phyloP scores from a whole-genome alignment of 2,329 filamentous ascomycete species.

The Pseudogymnoascus sp. region DNA sequence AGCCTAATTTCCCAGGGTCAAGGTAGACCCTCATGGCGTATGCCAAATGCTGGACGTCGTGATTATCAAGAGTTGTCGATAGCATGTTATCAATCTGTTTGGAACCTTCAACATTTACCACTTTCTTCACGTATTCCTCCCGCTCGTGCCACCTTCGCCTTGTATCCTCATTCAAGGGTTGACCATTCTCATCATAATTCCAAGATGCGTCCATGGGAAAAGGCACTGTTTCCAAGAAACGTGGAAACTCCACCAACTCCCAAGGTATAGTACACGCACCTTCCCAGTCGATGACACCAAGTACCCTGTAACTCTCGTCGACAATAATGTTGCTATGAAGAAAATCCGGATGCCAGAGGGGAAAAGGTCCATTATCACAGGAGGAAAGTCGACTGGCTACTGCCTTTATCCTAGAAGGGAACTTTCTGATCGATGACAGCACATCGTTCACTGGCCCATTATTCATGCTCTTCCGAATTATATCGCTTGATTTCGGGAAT shows the following conservation, averaged over 20 bases:
- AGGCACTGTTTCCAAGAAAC: conserved; percentile 10
- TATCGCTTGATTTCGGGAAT: conserved; percentile 15
- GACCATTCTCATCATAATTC: not conserved
- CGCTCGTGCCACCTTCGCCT: not conserved
- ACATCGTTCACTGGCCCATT: conserved; percentile 17
- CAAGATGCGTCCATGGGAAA: conserved; percentile 14
- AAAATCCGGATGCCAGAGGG: conserved; percentile 29
- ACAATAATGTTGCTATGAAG: conserved; percentile 31
- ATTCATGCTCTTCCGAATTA: conserved; percentile 14
- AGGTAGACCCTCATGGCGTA: not conserved
- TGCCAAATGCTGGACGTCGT: not conserved
- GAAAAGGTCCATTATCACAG: conserved; percentile 27
- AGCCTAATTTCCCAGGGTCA: not conserved
- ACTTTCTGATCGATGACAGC: conserved; percentile 17
- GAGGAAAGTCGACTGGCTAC: conserved; percentile 13
- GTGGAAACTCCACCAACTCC: conserved; percentile 10
- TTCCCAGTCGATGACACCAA: conserved; percentile 31
- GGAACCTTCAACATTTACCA: not conserved
- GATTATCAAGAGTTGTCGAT: not conserved
- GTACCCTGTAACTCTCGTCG: conserved; percentile 21
- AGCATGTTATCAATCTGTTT: not conserved
- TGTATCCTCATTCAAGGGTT: not conserved
- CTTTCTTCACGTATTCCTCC: not conserved
- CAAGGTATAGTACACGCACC: conserved; percentile 16
- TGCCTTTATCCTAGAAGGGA: conserved; percentile 3